phyloP scores from a whole-genome alignment of 495 filamentous ascomycete genomes.

The Hamigera avellanea region DNA sequence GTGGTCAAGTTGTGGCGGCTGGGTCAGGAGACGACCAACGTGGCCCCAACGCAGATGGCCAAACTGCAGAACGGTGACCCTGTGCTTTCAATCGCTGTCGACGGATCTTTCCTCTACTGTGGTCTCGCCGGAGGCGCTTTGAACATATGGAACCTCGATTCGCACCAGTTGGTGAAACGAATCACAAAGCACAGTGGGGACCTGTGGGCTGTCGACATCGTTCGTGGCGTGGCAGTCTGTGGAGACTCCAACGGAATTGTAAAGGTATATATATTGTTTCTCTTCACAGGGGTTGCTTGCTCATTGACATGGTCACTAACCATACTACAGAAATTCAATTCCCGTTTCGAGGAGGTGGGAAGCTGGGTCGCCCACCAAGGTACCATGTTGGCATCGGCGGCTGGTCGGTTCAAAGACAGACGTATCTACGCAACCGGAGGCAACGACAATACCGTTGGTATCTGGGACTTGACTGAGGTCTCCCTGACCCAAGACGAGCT shows the following conservation, averaged over 20 bases:
- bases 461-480: slow-evolving; percentile 70
- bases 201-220: slow-evolving; percentile 74
- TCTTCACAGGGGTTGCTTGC: slow-evolving; percentile 3
- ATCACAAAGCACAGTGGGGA: slow-evolving; percentile 73
- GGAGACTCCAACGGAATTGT: slow-evolving; percentile 69
- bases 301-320: slow-evolving; percentile 2
- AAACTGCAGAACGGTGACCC: slow-evolving; percentile 72
- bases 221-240: slow-evolving; percentile 73
- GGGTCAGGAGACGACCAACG: slow-evolving; percentile 34
- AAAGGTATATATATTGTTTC: slow-evolving; percentile 41
- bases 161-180: slow-evolving; percentile 74
- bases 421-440: slow-evolving; percentile 86
- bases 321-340: slow-evolving; percentile 81
- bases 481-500: slow-evolving; percentile 27
- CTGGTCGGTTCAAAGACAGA: slow-evolving; percentile 51
- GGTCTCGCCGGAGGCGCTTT: slow-evolving; percentile 83
- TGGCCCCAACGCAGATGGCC: slow-evolving; percentile 42
- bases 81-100: slow-evolving; percentile 70
- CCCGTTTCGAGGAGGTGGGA: slow-evolving; percentile 72
- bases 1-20: slow-evolving; percentile 84
- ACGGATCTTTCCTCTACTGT: slow-evolving; percentile 82
- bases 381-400: slow-evolving; percentile 77
- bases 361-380: slow-evolving; percentile 80
- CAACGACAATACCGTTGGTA: slow-evolving; percentile 76
- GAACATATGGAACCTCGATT: slow-evolving; percentile 95